Conservation (phyloP, 2,329 filamentous ascomycete genomes). For the Trichoderma sp. region DNA sequence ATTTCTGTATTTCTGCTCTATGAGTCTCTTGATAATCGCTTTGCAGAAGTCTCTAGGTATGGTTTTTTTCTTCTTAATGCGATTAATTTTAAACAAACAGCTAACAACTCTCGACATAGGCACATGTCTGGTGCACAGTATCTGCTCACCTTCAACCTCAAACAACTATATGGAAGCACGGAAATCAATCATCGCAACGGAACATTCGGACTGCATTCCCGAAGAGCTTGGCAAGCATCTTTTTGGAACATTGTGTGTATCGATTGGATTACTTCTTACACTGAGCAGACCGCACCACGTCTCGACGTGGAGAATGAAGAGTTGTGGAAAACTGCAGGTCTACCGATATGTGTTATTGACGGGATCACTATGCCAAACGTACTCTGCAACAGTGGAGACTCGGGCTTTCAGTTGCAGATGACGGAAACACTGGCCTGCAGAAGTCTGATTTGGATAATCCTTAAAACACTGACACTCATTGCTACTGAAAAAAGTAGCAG, state of each 20-base stretch:
- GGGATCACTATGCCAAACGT: slow-evolving; percentile 27
- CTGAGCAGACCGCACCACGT: slow-evolving; percentile 25
- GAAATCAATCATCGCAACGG: slow-evolving; percentile 16
- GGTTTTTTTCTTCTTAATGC: background rate
- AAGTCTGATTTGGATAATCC: slow-evolving; percentile 30
- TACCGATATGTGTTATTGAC: slow-evolving; percentile 25
- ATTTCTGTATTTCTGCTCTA: slow-evolving; percentile 32
- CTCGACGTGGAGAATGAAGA: slow-evolving; percentile 26
- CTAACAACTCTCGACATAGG: slow-evolving; percentile 8
- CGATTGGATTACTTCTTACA: slow-evolving; percentile 31
- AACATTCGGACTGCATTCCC: slow-evolving; percentile 24
- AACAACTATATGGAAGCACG: slow-evolving; percentile 1
- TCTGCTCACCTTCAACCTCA: slow-evolving; percentile 18
- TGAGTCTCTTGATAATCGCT: slow-evolving; percentile 32
- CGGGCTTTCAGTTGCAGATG: slow-evolving; percentile 22
- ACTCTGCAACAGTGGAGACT: background rate
- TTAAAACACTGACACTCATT: slow-evolving; percentile 28
- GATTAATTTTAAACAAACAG: background rate
- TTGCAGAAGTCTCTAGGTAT: slow-evolving; percentile 30
- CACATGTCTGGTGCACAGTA: slow-evolving; percentile 32
- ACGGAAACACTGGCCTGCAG: slow-evolving; percentile 30
- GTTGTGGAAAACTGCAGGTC: slow-evolving; percentile 31
- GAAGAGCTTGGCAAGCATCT: slow-evolving; percentile 30
- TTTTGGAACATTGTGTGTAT: slow-evolving; percentile 32
- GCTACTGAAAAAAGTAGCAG: slow-evolving; percentile 11